Evolutionary conservation across 805 yeast genomes (phyloP).

Genomic region (Kuraishia floccosa): DNA sequence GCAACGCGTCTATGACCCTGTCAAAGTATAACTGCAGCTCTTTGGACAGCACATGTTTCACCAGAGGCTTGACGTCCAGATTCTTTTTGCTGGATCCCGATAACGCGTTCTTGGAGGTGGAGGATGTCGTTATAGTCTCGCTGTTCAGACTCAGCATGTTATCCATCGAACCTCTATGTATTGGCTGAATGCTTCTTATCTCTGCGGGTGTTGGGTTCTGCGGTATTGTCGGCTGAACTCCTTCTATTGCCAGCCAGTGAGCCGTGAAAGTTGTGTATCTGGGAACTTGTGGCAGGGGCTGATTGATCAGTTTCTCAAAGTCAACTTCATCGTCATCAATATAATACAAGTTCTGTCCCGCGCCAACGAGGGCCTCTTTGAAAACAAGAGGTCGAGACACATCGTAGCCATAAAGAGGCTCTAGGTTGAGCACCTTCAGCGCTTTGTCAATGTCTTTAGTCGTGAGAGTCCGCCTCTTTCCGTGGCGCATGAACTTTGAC

Average conservation of each 20-base stretch:
- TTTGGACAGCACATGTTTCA: slow-evolving; percentile 88
- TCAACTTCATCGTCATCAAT: slow-evolving; percentile 89
- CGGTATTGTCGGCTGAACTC: slow-evolving; percentile 95
- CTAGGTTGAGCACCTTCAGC: slow-evolving; percentile 76
- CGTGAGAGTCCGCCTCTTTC: slow-evolving; percentile 71
- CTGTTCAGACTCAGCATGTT: slow-evolving; percentile 44
- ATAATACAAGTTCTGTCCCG: slow-evolving; percentile 89
- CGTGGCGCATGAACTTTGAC: slow-evolving; percentile 88
- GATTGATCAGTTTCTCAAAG: slow-evolving; percentile 85
- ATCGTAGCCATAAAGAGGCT: slow-evolving; percentile 88
- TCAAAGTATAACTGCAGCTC: slow-evolving; percentile 92
- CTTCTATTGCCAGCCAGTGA: slow-evolving; percentile 97
- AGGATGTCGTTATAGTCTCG: slow-evolving; percentile 18
- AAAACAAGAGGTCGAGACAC: slow-evolving; percentile 60
- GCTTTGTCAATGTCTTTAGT: slow-evolving; percentile 80
- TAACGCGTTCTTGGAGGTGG: slow-evolving; percentile 16
- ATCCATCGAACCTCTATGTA: slow-evolving; percentile 74
- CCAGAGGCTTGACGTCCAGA: slow-evolving; percentile 73
- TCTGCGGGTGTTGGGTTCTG: slow-evolving; percentile 87
- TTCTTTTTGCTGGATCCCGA: slow-evolving; percentile 25
- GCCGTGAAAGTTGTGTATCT: slow-evolving; percentile 88
- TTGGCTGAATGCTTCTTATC: slow-evolving; percentile 66
- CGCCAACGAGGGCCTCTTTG: slow-evolving; percentile 79
- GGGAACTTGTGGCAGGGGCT: slow-evolving; percentile 92
- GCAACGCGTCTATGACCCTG: slow-evolving; percentile 71